phyloP scores from a whole-genome alignment of 2,329 filamentous ascomycete species.

The Paramyrothecium roridum region DNA sequence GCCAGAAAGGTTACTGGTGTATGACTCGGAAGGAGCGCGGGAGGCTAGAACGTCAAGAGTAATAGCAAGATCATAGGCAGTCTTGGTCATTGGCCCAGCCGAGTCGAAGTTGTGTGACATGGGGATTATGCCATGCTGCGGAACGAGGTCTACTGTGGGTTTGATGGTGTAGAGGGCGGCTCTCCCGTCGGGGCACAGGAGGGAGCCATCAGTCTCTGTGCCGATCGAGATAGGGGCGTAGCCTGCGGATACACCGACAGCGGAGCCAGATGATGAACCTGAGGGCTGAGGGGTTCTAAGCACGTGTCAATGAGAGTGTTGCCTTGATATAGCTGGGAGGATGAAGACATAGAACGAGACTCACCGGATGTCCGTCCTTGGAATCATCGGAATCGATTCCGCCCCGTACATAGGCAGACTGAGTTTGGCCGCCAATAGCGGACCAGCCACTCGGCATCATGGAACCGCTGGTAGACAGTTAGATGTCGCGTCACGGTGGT shows the following conservation, averaged over 20 bases:
- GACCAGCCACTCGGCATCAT: constrained; percentile 15
- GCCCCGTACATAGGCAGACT: constrained; percentile 15
- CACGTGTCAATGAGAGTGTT: too few species aligned
- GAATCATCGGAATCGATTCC: constrained; percentile 10
- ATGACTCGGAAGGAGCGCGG: constrained; percentile 3
- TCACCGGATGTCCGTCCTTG: constrained; percentile 10
- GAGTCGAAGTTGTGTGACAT: constrained; percentile 2
- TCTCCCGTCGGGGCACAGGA: constrained; percentile 10
- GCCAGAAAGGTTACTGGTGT: neutral
- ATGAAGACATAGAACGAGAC: neutral
- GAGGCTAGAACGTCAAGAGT: constrained; percentile 4
- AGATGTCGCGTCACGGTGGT: constrained; percentile 6
- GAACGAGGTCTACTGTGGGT: constrained; percentile 7
- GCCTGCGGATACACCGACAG: constrained; percentile 19
- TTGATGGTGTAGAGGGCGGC: constrained; percentile 18
- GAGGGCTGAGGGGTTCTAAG: too few species aligned
- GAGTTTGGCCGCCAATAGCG: constrained; percentile 15
- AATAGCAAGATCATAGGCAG: neutral
- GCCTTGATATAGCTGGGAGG: neutral
- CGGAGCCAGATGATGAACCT: constrained; percentile 22
- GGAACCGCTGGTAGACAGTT: neutral
- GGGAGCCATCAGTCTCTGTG: constrained; percentile 22
- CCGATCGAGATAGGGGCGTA: constrained; percentile 22
- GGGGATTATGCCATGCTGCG: constrained; percentile 3
- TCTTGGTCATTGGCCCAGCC: constrained; percentile 5